Conservation (phyloP, 1,284 basidiomycete species). For the Erythrobasidium hasegawianum region DNA sequence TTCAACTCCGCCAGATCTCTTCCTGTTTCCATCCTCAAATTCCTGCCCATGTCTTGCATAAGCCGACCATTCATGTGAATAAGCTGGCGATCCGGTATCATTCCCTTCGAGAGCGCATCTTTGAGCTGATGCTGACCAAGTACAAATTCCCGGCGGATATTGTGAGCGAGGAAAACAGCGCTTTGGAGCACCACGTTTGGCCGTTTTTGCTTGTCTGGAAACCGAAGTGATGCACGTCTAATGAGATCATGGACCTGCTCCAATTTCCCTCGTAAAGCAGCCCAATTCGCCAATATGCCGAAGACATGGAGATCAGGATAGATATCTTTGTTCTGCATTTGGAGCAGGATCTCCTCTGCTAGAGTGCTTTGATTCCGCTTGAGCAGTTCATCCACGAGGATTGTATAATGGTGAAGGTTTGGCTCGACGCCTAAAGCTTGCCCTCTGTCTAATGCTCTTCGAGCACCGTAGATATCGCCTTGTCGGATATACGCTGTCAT, state of each 20-base stretch:
- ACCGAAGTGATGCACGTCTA: neutral
- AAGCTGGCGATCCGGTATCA: neutral
- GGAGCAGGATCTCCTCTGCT: constrained; percentile 22
- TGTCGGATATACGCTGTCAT: constrained; percentile 39
- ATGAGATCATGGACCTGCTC: neutral
- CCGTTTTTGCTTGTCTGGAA: constrained; percentile 1
- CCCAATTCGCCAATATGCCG: neutral
- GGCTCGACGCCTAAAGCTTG: constrained; percentile 37
- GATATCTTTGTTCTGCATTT: constrained; percentile 33
- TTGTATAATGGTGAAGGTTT: constrained; percentile 39
- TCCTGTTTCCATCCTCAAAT: neutral
- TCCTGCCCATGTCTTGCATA: neutral
- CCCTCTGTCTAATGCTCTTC: constrained; percentile 35
- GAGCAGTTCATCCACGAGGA: constrained; percentile 37
- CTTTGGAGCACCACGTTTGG: neutral
- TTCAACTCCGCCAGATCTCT: neutral
- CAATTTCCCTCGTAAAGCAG: neutral
- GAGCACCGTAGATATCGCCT: constrained; percentile 39
- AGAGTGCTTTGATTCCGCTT: constrained; percentile 14
- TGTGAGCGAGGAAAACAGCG: neutral
- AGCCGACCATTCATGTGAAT: neutral
- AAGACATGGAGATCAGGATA: constrained; percentile 37
- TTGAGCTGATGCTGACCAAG: neutral
- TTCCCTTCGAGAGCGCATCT: neutral
- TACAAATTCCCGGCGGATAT: neutral